These are phyloP conservation scores for Termitomyces sp. DNA, from an alignment of 768 basidiomycete species.

Conservation along the genomic window DNA sequence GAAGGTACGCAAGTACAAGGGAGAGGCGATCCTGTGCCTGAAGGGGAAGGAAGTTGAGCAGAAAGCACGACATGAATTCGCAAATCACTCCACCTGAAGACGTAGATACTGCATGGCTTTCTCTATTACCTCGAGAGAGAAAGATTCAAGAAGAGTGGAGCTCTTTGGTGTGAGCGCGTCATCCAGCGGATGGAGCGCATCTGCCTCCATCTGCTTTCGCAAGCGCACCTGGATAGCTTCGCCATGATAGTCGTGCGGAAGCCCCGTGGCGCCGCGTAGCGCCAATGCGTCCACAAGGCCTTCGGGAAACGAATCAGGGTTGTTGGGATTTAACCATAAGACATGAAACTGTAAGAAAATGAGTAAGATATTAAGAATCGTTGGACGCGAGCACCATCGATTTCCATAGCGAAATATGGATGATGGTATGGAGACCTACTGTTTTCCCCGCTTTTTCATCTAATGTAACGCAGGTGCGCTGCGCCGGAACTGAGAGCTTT, in stretches of 20 bases:
- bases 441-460: slow-evolving; percentile 71
- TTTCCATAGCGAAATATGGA: slow-evolving; percentile 5
- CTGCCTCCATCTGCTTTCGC: slow-evolving; percentile 69
- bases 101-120: slow-evolving; percentile 67
- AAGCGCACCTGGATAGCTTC: slow-evolving; percentile 50
- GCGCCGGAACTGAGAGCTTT: slow-evolving; percentile 41
- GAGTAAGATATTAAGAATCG: neutral
- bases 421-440: slow-evolving; percentile 24
- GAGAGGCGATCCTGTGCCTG: slow-evolving; percentile 72
- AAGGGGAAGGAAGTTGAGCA: slow-evolving; percentile 12
- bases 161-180: slow-evolving; percentile 30
- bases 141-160: slow-evolving; percentile 29
- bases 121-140: slow-evolving; percentile 55
- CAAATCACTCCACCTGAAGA: slow-evolving; percentile 47
- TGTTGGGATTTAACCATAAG: slow-evolving; percentile 70
- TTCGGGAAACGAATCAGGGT: slow-evolving; percentile 61
- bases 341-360: slow-evolving; percentile 64
- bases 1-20: slow-evolving; percentile 70
- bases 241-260: slow-evolving; percentile 23
- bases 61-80: slow-evolving; percentile 10
- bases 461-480: slow-evolving; percentile 68
- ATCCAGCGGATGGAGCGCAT: slow-evolving; percentile 58
- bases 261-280: slow-evolving; percentile 29
- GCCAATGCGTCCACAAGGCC: slow-evolving; percentile 59
- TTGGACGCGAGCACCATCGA: neutral